These are phyloP conservation scores for Colletotrichum graminicola DNA, from an alignment of 2,329 filamentous ascomycete species.

Conservation along the genomic window DNA sequence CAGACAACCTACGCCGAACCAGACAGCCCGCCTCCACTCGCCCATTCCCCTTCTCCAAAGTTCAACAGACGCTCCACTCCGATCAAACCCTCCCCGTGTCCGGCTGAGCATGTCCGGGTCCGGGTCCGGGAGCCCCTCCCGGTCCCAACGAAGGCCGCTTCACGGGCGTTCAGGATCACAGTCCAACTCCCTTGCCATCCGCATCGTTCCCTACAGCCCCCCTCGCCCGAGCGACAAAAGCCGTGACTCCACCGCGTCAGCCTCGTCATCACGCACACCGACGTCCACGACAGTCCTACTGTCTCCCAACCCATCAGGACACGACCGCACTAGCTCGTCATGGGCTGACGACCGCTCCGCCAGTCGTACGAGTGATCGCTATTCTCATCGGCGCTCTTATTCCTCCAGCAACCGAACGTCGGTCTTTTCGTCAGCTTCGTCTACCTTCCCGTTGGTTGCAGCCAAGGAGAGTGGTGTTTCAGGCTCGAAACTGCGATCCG, in stretches of 20 bases:
- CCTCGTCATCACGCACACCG: constrained; percentile 40
- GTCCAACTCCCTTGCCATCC: constrained; percentile 58
- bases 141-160: constrained; percentile 51
- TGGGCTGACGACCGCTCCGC: constrained; percentile 29
- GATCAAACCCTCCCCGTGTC: not conserved
- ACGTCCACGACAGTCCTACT: constrained; percentile 32
- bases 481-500: constrained; percentile 57
- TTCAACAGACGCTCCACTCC: not conserved
- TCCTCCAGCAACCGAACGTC: constrained; percentile 45
- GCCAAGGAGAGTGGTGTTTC: constrained; percentile 57
- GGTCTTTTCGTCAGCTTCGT: constrained; percentile 35
- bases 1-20: constrained; percentile 11
- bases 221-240: constrained; percentile 50
- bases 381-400: constrained; percentile 43
- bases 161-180: constrained; percentile 57
- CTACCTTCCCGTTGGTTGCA: constrained; percentile 53
- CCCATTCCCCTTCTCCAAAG: constrained; percentile 4
- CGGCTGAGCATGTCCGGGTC: constrained; percentile 47
- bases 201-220: constrained; percentile 63
- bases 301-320: constrained; percentile 32
- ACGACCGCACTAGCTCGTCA: constrained; percentile 17
- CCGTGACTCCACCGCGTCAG: constrained; percentile 38
- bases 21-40: constrained; percentile 38
- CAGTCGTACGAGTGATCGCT: constrained; percentile 29
- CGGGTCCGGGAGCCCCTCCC: constrained; percentile 45